phyloP scores from a whole-genome alignment of 2,329 filamentous ascomycete genomes.

The Talaromyces rugulosus region DNA sequence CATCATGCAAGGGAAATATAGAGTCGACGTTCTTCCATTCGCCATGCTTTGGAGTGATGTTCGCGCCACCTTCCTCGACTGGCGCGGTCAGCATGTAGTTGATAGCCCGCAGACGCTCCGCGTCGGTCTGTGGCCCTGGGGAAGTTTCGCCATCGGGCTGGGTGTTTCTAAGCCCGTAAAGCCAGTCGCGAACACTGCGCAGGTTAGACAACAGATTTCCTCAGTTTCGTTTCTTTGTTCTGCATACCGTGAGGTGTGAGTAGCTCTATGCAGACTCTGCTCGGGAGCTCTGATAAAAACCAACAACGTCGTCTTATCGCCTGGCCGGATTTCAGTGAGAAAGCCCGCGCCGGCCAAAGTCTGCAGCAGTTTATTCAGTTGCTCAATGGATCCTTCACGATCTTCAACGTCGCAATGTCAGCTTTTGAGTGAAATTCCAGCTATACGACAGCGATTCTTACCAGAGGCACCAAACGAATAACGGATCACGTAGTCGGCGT shows the following conservation, averaged over 20 bases:
- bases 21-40: slow-evolving; percentile 71
- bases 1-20: slow-evolving; percentile 77
- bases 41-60: slow-evolving; percentile 65
- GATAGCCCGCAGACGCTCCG: slow-evolving; percentile 81
- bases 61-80: slow-evolving; percentile 70
- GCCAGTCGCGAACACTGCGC: slow-evolving; percentile 84
- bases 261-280: slow-evolving; percentile 69
- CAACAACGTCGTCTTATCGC: slow-evolving; percentile 70
- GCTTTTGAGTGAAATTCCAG: neutral
- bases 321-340: slow-evolving; percentile 79
- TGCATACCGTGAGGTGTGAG: slow-evolving; percentile 71
- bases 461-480: slow-evolving; percentile 68
- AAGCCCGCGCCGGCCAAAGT: slow-evolving; percentile 74
- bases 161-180: slow-evolving; percentile 79
- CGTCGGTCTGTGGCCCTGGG: slow-evolving; percentile 80
- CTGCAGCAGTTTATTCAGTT: slow-evolving; percentile 75
- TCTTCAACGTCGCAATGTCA: slow-evolving; percentile 44
- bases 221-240: neutral
- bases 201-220: neutral
- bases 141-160: slow-evolving; percentile 67
- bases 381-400: slow-evolving; percentile 63
- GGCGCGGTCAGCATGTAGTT: slow-evolving; percentile 78
- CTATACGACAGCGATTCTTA: slow-evolving; percentile 32
- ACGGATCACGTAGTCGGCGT: slow-evolving; percentile 86
- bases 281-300: slow-evolving; percentile 81